Evolutionary conservation across 371 early-diverging fungal species (phyloP), one percentile per base, ranked within the genome.

Genomic region (Rhizomucor miehei): DNA sequence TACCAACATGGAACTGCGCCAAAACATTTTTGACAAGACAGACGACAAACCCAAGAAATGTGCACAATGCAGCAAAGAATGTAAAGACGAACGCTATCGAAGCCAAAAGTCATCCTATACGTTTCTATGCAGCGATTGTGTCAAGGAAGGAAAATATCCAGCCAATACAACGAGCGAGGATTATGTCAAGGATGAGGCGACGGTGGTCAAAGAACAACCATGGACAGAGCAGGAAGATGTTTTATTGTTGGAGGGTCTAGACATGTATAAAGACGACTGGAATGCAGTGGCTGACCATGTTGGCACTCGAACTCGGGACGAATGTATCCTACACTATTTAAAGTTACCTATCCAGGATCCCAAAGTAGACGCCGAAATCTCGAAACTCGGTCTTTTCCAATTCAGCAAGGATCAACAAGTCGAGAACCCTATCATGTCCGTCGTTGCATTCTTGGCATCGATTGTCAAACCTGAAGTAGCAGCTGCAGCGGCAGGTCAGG

Each of bases 381-480:
- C 68, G 11, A 71, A 82, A 44, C 44, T 73, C 3, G 74, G 71
- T 3, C 47, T 77, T 21, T 52, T 73, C 21, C 73, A 67, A 35
- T 90, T 79, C 63, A 77, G 88, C 65, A 39, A 37, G 6, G 24
- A 19, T 67, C 88, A 70, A 78, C 74, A 43, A 73, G 87, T 86
- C 0, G 92, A 94, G 36, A 98, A 99, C 66, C 99, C 99, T 0
- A 89, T 97, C 17, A 88, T 97, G 90, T 84, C 92, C 6, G 87
- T 96, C 0, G 92, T 98, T 1, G 93, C 98, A 0, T 98, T 98
- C 62, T 72, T 99, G 62, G 93, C 95, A 2, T 86, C 92, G n/a
- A 84, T 90, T 8, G 97, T 99, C 9, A 82, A 89, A 61, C 96
- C 99, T 0, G 78, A 88, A 21, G 93, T 99, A 1, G 98, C 97